Conservation (phyloP, 2,329 filamentous ascomycete genomes). For the Pseudogymnoascus sp. region DNA sequence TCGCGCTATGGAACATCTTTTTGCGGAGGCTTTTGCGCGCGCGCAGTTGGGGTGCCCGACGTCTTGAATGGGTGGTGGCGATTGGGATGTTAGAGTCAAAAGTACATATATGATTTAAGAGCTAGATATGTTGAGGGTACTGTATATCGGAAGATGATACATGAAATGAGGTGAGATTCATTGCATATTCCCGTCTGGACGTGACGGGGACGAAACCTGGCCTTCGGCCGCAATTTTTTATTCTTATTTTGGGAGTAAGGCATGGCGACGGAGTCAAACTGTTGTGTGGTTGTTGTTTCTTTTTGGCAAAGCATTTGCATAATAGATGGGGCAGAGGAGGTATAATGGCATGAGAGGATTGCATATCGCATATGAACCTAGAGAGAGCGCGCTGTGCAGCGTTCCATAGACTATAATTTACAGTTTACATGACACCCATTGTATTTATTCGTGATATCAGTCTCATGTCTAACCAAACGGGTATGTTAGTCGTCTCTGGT, state of each 20-base stretch:
- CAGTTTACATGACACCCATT: background rate
- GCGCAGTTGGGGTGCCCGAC: slow-evolving; percentile 34
- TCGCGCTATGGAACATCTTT: slow-evolving; percentile 90
- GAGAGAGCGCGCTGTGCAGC: background rate
- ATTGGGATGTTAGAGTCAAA: background rate
- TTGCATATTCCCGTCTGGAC: slow-evolving; percentile 1
- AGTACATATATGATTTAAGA: slow-evolving; percentile 7
- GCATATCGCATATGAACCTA: background rate
- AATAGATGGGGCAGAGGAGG: background rate
- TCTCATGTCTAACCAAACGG: background rate
- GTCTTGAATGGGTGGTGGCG: background rate
- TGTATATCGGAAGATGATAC: background rate
- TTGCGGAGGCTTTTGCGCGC: slow-evolving; percentile 64
- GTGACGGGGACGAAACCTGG: background rate
- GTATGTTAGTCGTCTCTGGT: background rate
- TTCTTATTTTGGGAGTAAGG: background rate
- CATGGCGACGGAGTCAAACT: slow-evolving; percentile 5
- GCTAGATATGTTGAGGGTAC: background rate
- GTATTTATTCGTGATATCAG: background rate
- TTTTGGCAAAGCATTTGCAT: slow-evolving; percentile 7
- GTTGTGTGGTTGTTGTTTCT: background rate
- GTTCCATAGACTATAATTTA: background rate
- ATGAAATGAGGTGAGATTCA: background rate
- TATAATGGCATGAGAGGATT: slow-evolving; percentile 2
- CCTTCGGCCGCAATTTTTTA: background rate